phyloP scores from a whole-genome alignment of 768 basidiomycete species.

The Leccinum obscurum region DNA sequence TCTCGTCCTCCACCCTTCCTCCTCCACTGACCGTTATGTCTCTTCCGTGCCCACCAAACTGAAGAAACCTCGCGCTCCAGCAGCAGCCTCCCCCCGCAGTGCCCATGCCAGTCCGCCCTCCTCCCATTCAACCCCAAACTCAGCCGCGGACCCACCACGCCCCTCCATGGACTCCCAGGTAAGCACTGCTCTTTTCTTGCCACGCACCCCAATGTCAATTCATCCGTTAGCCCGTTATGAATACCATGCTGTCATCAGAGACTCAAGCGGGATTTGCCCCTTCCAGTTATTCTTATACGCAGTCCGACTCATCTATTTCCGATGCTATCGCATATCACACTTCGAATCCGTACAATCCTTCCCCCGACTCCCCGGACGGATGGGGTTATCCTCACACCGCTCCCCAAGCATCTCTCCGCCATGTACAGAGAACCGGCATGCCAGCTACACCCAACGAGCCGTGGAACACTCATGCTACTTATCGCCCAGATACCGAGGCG shows the following conservation, averaged over 20 bases:
- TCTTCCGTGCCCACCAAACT: conserved; percentile 40
- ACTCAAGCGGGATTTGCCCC: conserved; percentile 39
- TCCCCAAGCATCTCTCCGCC: conserved; percentile 43
- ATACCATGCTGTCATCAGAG: conserved; percentile 40
- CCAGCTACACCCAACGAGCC: conserved; percentile 18
- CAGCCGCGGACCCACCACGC: conserved; percentile 40
- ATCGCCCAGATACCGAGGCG: conserved; percentile 31
- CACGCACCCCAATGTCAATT: not conserved
- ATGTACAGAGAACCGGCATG: conserved; percentile 26
- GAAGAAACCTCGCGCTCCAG: conserved; percentile 38
- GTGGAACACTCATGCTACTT: conserved; percentile 27
- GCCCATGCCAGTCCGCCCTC: conserved; percentile 48
- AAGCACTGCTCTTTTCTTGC: not conserved
- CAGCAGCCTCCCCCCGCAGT: conserved; percentile 31
- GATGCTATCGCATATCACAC: conserved; percentile 45
- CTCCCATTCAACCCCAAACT: conserved; percentile 47
- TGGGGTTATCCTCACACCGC: conserved; percentile 53
- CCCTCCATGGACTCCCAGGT: conserved; percentile 47
- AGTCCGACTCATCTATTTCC: conserved; percentile 40
- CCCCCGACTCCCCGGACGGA: conserved; percentile 46
- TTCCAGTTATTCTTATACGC: conserved; percentile 46
- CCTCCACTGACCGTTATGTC: conserved; percentile 67
- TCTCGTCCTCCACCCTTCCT: conserved; percentile 83
- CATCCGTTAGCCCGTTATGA: conserved; percentile 31
- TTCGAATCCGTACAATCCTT: conserved; percentile 41